Evolutionary conservation across 169 alveolate genomes (phyloP), one percentile per base, ranked within the genome.

Genomic region (Cyclospora cayetanensis): DNA sequence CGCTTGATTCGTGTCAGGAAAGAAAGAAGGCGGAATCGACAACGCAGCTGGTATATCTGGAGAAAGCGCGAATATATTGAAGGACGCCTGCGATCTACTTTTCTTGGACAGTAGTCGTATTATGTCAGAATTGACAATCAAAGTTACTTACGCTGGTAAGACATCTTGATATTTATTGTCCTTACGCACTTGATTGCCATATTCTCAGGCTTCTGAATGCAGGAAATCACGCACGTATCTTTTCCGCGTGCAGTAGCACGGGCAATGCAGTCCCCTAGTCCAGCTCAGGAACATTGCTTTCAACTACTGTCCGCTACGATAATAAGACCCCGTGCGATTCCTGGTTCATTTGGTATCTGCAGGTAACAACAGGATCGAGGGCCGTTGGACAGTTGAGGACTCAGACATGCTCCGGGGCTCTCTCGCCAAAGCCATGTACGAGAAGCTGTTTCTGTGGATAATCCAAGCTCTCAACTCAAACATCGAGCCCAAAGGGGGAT

Each of bases 381-480:
- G 98, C 11, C 95, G 97, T 29, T 95, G 98, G 97, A 97, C 95
- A 50, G 94, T 89, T 27, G 95, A 88, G 29, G 98, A 97, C 63
- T 95, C 98, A 15, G 96, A 96, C 82, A 97, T 97, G 95, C 95
- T 97, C 65, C 95, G 94, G 65, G 94, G 91, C 27, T 96, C 99
- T 12, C 94, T 99, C 65, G 99, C 99, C 9, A 98, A 99, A 94
- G 98, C 97, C 82, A 93, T 99, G 41, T 99, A 98, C 95, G 98
- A 98, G 94, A 97, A 97, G 83, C 94, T 99, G 80, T 99, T 99
- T 91, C 95, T 97, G 89, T 97, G 98, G 97, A 94, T 99, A 15
- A 99, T 99, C 37, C 96, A 93, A 72, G 97, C 97, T 77, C 96
- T 98, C 95, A 99, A 99, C 93, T 94, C 95, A 27, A 96, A 98